Evolutionary conservation across 768 basidiomycete genomes (phyloP).

Genomic region (Tylopilus sp.): DNA sequence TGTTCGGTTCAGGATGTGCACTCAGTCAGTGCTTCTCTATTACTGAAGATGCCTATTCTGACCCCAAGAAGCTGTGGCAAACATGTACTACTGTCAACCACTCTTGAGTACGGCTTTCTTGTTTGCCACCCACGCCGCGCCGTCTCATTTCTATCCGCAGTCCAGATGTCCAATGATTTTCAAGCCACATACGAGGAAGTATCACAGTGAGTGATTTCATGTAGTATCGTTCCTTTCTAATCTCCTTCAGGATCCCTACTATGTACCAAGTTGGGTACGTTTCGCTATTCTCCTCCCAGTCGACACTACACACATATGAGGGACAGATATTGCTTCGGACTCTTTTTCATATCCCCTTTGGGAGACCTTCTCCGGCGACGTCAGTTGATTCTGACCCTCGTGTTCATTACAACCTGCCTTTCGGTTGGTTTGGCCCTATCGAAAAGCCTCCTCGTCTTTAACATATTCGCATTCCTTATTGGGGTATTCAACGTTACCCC

Average conservation of each 20-base stretch:
- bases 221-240: conserved; percentile 3
- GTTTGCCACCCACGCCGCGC: not conserved
- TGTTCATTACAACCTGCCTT: conserved; percentile 32
- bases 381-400: conserved; percentile 37
- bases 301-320: not conserved
- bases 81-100: conserved; percentile 81
- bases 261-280: conserved; percentile 62
- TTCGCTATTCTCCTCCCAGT: too few relatives aligned
- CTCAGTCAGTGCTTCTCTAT: conserved; percentile 13
- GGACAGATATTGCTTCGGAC: conserved; percentile 25
- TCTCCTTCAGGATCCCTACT: conserved; percentile 48
- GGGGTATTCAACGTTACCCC: conserved; percentile 39
- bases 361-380: conserved; percentile 45
- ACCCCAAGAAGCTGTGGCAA: conserved; percentile 42
- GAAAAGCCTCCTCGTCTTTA: conserved; percentile 30
- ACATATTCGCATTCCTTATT: conserved; percentile 36
- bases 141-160: conserved; percentile 1
- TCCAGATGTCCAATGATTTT: conserved; percentile 38
- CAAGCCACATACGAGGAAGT: conserved; percentile 29
- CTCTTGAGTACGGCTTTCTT: conserved; percentile 53
- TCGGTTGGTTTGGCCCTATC: conserved; percentile 39
- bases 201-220: conserved; percentile 21
- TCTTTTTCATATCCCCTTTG: conserved; percentile 41
- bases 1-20: conserved; percentile 17
- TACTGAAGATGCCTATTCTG: not conserved